Conservation (phyloP, 441 rosid species). For the Arabidopsis lyrata region DNA sequence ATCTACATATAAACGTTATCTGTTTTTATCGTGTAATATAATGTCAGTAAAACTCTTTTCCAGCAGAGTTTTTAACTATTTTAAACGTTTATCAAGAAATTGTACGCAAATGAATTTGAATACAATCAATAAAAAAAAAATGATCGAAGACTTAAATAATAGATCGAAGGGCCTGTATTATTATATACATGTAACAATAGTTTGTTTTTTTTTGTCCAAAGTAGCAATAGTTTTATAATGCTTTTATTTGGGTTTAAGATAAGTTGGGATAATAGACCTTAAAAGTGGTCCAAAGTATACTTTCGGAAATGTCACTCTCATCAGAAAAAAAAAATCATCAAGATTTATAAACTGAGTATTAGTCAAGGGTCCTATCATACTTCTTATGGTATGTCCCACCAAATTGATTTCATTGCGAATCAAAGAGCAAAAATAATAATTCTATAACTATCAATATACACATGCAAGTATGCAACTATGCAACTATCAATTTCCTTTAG, state of each 20-base stretch:
- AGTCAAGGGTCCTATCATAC: constrained; percentile 47
- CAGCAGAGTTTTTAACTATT: no score
- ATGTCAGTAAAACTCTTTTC: no score
- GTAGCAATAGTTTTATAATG: constrained; percentile 19
- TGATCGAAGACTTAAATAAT: background rate
- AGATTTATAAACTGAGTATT: constrained; percentile 41
- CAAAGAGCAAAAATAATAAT: background rate
- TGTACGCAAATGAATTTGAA: no score
- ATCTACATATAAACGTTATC: background rate
- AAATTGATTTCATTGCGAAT: constrained; percentile 41
- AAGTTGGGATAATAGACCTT: constrained; percentile 44
- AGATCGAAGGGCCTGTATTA: background rate
- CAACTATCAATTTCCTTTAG: constrained; percentile 19
- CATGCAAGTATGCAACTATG: constrained; percentile 28
- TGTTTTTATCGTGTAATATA: background rate
- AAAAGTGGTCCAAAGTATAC: constrained; percentile 50
- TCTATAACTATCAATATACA: constrained; percentile 17
- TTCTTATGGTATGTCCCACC: constrained; percentile 41
- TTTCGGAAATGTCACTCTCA: constrained; percentile 49
- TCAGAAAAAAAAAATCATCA: constrained; percentile 22
- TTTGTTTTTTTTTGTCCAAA: background rate
- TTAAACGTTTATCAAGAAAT: no score
- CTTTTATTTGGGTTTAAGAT: constrained; percentile 39
- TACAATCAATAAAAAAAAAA: background rate
- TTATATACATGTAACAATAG: constrained; percentile 18